Base-by-base conservation (phyloP, 75 land plant genomes). In the Larix kaempferi region DNA sequence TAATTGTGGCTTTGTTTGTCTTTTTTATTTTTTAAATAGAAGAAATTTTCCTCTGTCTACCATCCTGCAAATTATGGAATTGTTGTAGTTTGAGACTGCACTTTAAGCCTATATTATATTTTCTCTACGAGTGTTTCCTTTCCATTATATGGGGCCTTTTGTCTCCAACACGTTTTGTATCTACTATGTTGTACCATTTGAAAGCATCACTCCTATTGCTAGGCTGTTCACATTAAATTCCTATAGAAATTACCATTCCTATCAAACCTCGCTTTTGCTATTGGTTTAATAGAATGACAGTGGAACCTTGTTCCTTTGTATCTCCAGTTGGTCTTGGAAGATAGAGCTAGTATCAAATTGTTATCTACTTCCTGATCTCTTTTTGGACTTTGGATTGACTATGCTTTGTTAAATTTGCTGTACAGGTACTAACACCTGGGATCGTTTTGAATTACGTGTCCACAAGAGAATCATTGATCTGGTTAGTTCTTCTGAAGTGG, bases 401-500 rank as follows among this genome's bases (percentile, higher is more conserved):
- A 35, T 65, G 4, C 23, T 12, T 71, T 22, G 41, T 44, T 82
- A 16, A 37, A 49, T 49, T 76, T 63, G 26, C 27, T 25, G 76
- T 78, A 49, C 77, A 92, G 96, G 95, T 22, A 93, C 95, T 41
- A 93, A 93, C 84, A 93, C 96, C 19, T 93, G 92, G 92, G 96
- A 93, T 74, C 81, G 96, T 17, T 92, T 93, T 82, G 96, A 93
- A 82, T 82, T 93, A 57, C 87, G 95, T 21, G 91, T 93, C 12
- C 96, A 93, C 92, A 93, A 93, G 85, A 80, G 96, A 41, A 85
- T 93, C 35, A 93, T 93, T 78, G 96, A 93, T 62, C 90, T 93
- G 19, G 86, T 90, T 74, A 93, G 95, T 80, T 91, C 95, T 12
- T 80, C 96, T 37, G 96, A 93, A 35, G 93, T 89, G 8, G 93